Percentiles rank a stretch among this genome's conserved stretches.
These are phyloP conservation scores for Byssothecium circinans DNA, from an alignment of 2,329 filamentous ascomycete species.

Conservation along the genomic window DNA sequence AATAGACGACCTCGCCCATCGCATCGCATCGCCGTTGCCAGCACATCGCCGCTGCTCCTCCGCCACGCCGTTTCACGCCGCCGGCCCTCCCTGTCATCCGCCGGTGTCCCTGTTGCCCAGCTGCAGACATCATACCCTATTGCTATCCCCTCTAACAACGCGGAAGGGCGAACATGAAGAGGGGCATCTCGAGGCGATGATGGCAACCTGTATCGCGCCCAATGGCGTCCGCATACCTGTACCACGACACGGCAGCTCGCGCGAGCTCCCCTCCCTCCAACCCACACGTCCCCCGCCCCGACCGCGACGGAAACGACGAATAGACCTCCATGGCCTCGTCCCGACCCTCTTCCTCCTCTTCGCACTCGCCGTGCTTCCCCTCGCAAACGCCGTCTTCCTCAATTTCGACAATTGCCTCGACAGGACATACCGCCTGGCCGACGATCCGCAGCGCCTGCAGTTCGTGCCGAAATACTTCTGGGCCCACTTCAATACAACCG, in stretches of 20 bases:
- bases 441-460: conserved; percentile 67
- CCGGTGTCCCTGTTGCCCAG: conserved; percentile 11
- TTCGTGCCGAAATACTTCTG: conserved; percentile 76
- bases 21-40: conserved; percentile 18
- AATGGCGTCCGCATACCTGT: conserved; percentile 17
- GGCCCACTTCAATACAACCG: conserved; percentile 68
- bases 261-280: conserved; percentile 29
- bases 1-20: conserved; percentile 1
- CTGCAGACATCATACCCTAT: conserved; percentile 1
- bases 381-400: conserved; percentile 59
- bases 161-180: conserved; percentile 32
- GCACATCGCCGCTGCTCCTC: conserved; percentile 16
- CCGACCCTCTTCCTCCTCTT: conserved; percentile 26
- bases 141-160: not conserved
- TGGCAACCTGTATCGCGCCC: conserved; percentile 28
- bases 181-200: conserved; percentile 21
- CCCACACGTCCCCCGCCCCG: conserved; percentile 35
- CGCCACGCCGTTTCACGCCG: conserved; percentile 21
- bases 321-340: conserved; percentile 7
- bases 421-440: conserved; percentile 59
- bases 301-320: conserved; percentile 27
- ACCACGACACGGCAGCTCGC: conserved; percentile 14
- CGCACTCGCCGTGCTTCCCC: conserved; percentile 28
- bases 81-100: conserved; percentile 20
- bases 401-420: conserved; percentile 82